Percentiles rank a stretch among this genome's conserved stretches.
These are phyloP conservation scores for Pleurotus eryngii DNA, from an alignment of 768 basidiomycete genomes.

Conservation along the genomic window DNA sequence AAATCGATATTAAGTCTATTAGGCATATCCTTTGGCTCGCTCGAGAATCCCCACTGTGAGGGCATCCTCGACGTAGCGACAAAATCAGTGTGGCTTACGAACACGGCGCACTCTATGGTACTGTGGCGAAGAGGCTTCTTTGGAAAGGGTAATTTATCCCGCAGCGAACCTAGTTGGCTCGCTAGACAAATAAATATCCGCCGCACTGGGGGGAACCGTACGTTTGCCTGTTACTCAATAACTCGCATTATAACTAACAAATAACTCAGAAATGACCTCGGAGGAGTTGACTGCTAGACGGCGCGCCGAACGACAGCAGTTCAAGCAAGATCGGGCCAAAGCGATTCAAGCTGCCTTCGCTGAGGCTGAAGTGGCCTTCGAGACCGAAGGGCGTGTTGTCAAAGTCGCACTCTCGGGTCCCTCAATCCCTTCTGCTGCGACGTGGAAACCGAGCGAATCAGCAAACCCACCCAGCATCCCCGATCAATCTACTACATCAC, in stretches of 20 bases:
- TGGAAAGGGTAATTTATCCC: slow-evolving; percentile 91
- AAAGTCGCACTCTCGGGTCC: slow-evolving; percentile 56
- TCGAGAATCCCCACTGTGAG: slow-evolving; percentile 70
- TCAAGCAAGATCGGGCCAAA: slow-evolving; percentile 87
- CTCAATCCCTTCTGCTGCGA: slow-evolving; percentile 75
- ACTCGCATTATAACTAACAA: no score
- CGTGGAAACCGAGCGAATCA: slow-evolving; percentile 58
- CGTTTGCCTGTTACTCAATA: slow-evolving; percentile 7
- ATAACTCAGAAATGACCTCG: slow-evolving; percentile 62
- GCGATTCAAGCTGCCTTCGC: slow-evolving; percentile 82
- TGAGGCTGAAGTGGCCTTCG: slow-evolving; percentile 76
- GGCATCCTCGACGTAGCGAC: slow-evolving; percentile 77
- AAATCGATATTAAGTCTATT: slow-evolving; percentile 49
- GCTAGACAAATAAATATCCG: slow-evolving; percentile 71
- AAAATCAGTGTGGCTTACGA: slow-evolving; percentile 84
- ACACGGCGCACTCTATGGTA: slow-evolving; percentile 56
- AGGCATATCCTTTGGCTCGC: slow-evolving; percentile 53
- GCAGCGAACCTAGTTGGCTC: slow-evolving; percentile 95
- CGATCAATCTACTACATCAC: slow-evolving; percentile 18
- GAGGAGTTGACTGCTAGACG: slow-evolving; percentile 91
- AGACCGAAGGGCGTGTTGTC: slow-evolving; percentile 61
- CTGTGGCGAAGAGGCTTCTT: slow-evolving; percentile 95
- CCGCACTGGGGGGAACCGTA: slow-evolving; percentile 58
- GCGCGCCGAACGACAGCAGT: slow-evolving; percentile 83
- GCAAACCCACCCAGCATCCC: slow-evolving; percentile 5